A percentile compares a stretch with the other conserved stretches of the same genome.
Evolutionary conservation across 192 early-diverging fungal genomes (phyloP).

Genomic region (Coemansia sp.): DNA sequence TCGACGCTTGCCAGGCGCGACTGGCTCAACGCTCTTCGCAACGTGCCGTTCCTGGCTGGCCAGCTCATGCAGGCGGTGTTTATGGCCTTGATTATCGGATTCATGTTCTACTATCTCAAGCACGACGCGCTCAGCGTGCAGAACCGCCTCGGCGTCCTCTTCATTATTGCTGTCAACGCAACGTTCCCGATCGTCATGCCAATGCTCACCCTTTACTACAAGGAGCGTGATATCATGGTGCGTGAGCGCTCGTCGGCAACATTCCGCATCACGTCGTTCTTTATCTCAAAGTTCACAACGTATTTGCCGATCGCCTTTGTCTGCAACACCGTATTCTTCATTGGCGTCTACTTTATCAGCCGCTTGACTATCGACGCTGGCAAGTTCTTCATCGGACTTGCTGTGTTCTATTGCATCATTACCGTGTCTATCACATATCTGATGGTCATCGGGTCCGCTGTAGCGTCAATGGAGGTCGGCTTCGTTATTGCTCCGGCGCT

Average conservation of each 20-base stretch:
- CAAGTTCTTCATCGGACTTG: slow-evolving; percentile 52
- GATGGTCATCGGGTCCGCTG: slow-evolving; percentile 46
- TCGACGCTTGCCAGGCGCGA: slow-evolving; percentile 53
- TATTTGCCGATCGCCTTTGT: slow-evolving; percentile 40
- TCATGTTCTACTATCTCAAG: slow-evolving; percentile 58
- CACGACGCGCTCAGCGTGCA: slow-evolving; percentile 39
- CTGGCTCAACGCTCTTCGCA: slow-evolving; percentile 50
- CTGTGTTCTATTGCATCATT: slow-evolving; percentile 37
- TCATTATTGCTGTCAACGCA: slow-evolving; percentile 55
- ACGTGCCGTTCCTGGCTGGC: slow-evolving; percentile 38
- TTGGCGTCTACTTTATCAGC: slow-evolving; percentile 51
- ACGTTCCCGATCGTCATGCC: slow-evolving; percentile 64
- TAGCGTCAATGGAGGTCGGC: slow-evolving; percentile 43
- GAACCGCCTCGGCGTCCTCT: slow-evolving; percentile 54
- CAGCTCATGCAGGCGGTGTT: slow-evolving; percentile 41
- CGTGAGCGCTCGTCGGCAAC: slow-evolving; percentile 66
- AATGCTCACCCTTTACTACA: slow-evolving; percentile 41
- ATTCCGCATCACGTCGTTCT: slow-evolving; percentile 64
- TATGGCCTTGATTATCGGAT: slow-evolving; percentile 58
- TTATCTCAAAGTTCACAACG: slow-evolving; percentile 62
- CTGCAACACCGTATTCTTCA: slow-evolving; percentile 43
- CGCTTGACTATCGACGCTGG: slow-evolving; percentile 40
- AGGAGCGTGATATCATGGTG: slow-evolving; percentile 58
- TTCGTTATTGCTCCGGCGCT: slow-evolving; percentile 43
- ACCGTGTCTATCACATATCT: slow-evolving; percentile 35